Base-by-base conservation (phyloP, 1,139 yeast species). In the Debaryomyces robertsiae region DNA sequence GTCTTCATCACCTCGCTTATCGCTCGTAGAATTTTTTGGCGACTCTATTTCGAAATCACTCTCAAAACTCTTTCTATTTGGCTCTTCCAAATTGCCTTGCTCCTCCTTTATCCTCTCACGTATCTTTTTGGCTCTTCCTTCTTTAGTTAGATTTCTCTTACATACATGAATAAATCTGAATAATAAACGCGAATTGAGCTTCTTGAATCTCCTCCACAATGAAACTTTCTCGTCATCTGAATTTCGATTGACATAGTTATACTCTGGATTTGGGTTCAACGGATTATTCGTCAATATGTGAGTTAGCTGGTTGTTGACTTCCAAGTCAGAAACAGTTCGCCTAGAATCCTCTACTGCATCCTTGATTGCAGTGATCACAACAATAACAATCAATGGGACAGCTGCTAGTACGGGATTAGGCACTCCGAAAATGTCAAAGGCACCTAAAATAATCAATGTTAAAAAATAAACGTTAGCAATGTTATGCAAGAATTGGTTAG, bases 271-370 rank as follows among this genome's bases (percentile, higher is more conserved):
- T 2, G 46, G 38, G 27, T 44, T 41, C 13, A 31, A 33, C 18
- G 46, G 40, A 13, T 45, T 43, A 43, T 60, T 65, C 3, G 48
- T 43, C 30, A 77, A 57, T 22, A 74, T 65, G 51, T 77, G 81
- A 2, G 79, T 73, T 13, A 53, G 48, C 43, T 76, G 79, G 50
- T 75, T 76, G 54, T 79, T 79, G 34, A 79, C 66, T 51, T 79
- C 83, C 53, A 72, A 60, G 55, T 79, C 84, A 2, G 78, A 68
- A 1, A 63, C 55, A 0, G 79, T 74, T 53, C 84, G 66, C 53
- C 82, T 63, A 22, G 76, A 75, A 52, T 79, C 84, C 59, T 79
- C 84, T 38, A 79, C 62, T 3, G 79, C 83, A 53, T 79, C 84
- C 52, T 77, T 77, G 36, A 74, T 55, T 2, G 82, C 81, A 0